These are phyloP conservation scores for Fusarium keratoplasticum DNA, from an alignment of 2,329 filamentous ascomycete genomes.

Conservation along the genomic window DNA sequence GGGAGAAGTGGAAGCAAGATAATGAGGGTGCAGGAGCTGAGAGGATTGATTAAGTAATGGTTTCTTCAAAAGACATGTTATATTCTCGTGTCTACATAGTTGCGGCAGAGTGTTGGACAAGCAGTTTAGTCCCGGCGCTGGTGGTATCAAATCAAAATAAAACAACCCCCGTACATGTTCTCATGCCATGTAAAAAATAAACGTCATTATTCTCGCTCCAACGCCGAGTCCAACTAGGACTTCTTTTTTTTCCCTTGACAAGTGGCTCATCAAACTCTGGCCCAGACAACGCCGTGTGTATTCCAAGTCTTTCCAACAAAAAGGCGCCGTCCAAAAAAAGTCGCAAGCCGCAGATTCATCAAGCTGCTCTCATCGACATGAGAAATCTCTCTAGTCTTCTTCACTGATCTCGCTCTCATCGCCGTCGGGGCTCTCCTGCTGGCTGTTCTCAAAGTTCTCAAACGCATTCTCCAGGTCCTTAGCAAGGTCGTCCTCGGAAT, in stretches of 20 bases:
- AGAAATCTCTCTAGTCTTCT: slow-evolving; percentile 61
- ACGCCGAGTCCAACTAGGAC: slow-evolving; percentile 18
- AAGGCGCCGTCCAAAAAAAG: background rate
- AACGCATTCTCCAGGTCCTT: slow-evolving; percentile 64
- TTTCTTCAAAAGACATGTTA: slow-evolving; percentile 5
- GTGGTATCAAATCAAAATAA: slow-evolving; percentile 31
- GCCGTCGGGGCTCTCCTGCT: slow-evolving; percentile 62
- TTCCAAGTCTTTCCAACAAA: slow-evolving; percentile 3
- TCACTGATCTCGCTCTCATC: slow-evolving; percentile 76
- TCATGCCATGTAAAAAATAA: background rate
- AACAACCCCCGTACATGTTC: background rate
- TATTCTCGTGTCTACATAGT: slow-evolving; percentile 1
- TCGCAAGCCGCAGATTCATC: background rate
- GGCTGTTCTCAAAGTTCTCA: slow-evolving; percentile 65
- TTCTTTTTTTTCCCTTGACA: background rate
- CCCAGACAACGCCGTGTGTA: slow-evolving; percentile 21
- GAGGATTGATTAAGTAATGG: background rate
- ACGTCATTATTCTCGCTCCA: slow-evolving; percentile 10
- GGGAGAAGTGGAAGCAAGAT: slow-evolving; percentile 39
- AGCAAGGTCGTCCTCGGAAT: slow-evolving; percentile 56
- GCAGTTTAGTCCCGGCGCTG: slow-evolving; percentile 7
- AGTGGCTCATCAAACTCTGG: background rate
- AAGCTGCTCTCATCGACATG: background rate
- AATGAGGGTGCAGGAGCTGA: slow-evolving; percentile 39
- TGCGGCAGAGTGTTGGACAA: background rate